Evolutionary conservation across 805 yeast species (phyloP).

Genomic region (Lipomyces yamanashiensis): DNA sequence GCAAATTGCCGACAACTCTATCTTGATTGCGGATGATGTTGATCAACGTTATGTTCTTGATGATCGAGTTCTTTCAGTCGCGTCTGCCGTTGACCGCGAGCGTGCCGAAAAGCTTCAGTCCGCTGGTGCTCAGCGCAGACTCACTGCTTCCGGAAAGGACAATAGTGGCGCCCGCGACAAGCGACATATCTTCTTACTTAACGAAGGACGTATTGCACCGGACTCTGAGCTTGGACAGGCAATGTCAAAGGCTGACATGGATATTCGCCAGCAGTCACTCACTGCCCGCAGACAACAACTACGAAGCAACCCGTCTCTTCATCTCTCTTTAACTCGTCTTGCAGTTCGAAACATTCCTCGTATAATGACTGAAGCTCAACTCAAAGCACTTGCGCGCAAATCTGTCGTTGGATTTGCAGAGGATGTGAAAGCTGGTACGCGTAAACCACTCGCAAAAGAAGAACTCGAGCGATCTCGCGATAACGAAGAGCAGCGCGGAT

Average conservation of each 20-base stretch:
- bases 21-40: constrained; percentile 90
- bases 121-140: constrained; percentile 71
- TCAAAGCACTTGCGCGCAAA: constrained; percentile 90
- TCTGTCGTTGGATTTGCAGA: constrained; percentile 94
- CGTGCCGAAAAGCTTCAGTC: constrained; percentile 77
- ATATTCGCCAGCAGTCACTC: constrained; percentile 85
- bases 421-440: constrained; percentile 71
- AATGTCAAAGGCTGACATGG: constrained; percentile 74
- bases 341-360: constrained; percentile 95
- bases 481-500: constrained; percentile 60
- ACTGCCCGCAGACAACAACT: constrained; percentile 86
- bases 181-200: constrained; percentile 81
- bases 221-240: constrained; percentile 76
- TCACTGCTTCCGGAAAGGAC: constrained; percentile 71
- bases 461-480: constrained; percentile 80
- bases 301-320: constrained; percentile 86
- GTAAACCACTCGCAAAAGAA: constrained; percentile 89
- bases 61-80: constrained; percentile 84
- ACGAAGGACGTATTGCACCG: constrained; percentile 89
- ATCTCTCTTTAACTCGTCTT: constrained; percentile 89
- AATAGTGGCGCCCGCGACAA: constrained; percentile 67
- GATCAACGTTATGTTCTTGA: constrained; percentile 76
- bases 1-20: constrained; percentile 55
- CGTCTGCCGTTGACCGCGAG: constrained; percentile 84
- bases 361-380: constrained; percentile 82